These are phyloP conservation scores for Phytopythium sindhum DNA, from an alignment of 352 stramenopile genomes.

Conservation along the genomic window DNA sequence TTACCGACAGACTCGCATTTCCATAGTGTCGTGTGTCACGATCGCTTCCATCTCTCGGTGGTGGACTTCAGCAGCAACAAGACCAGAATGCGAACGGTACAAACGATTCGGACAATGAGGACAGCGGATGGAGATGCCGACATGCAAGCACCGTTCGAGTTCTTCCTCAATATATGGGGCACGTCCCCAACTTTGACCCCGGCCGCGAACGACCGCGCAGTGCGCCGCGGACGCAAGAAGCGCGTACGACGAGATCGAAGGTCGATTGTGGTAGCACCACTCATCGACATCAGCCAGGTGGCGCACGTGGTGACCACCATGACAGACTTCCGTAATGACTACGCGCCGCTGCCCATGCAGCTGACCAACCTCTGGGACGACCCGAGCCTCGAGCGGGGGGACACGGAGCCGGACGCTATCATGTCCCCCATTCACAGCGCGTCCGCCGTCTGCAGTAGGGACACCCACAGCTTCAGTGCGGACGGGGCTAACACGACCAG, in stretches of 20 bases:
- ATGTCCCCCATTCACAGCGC: conserved; percentile 41
- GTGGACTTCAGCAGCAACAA: background rate
- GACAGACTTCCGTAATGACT: conserved; percentile 69
- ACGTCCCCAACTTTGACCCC: no score
- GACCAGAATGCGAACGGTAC: background rate
- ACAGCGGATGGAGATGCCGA: conserved; percentile 26
- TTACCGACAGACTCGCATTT: background rate
- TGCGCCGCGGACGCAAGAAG: conserved; percentile 14
- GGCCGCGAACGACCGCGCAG: conserved; percentile 15
- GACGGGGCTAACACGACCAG: conserved; percentile 43
- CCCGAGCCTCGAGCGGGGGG: conserved; percentile 18
- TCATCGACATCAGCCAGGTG: conserved; percentile 73
- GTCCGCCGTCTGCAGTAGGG: conserved; percentile 26
- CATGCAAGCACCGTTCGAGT: conserved; percentile 48
- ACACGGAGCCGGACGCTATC: conserved; percentile 37
- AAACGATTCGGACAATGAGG: conserved; percentile 14
- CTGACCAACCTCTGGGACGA: conserved; percentile 61
- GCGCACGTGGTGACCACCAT: conserved; percentile 64
- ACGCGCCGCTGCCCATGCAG: conserved; percentile 28
- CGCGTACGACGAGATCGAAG: conserved; percentile 22
- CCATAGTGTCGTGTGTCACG: conserved; percentile 33
- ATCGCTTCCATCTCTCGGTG: conserved; percentile 11
- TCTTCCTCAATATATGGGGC: conserved; percentile 63
- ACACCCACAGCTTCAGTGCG: no score
- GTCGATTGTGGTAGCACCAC: conserved; percentile 20